Evolutionary conservation across 139 green algal species (phyloP).

Genomic region (Chlorella sp.): DNA sequence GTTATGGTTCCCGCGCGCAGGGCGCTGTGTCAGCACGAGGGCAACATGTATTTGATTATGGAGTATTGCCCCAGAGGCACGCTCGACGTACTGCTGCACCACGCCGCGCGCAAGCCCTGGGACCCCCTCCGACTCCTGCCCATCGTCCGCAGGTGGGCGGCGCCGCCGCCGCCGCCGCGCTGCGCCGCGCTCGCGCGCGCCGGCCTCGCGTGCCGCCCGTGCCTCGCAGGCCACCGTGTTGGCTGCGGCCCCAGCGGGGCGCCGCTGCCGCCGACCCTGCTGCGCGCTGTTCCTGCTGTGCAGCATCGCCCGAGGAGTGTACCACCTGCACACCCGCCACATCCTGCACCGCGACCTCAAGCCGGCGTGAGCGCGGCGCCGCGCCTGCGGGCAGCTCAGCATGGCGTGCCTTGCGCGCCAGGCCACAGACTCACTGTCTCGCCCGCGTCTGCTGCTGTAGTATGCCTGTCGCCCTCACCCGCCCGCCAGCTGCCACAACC

Average conservation of each 20-base stretch:
- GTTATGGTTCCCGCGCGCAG: background rate
- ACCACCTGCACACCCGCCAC: conserved; percentile 47
- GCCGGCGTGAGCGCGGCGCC: conserved; percentile 29
- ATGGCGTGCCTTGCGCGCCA: background rate
- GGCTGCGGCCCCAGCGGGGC: background rate
- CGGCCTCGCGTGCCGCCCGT: background rate
- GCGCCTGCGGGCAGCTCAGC: background rate
- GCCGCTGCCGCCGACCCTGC: background rate
- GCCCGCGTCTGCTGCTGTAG: too few relatives aligned
- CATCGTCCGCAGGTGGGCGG: conserved; percentile 22
- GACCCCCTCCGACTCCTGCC: conserved; percentile 41
- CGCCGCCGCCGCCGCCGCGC: background rate
- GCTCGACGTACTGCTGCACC: conserved; percentile 47
- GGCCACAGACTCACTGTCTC: too few relatives aligned
- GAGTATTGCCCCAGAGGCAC: conserved; percentile 54
- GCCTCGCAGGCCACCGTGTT: background rate
- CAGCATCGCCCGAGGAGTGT: conserved; percentile 28
- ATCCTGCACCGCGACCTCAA: conserved; percentile 68
- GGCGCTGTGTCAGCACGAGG: conserved; percentile 40
- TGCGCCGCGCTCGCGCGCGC: background rate
- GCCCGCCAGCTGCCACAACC: background rate
- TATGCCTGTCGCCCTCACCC: too few relatives aligned
- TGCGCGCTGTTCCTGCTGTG: too few relatives aligned
- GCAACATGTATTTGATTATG: conserved; percentile 45
- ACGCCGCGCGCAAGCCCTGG: conserved; percentile 27